A percentile compares a stretch with the other conserved stretches of the same genome.
phyloP scores from a whole-genome alignment of 768 basidiomycete genomes.

The Hygrophoropsis aurantiaca region DNA sequence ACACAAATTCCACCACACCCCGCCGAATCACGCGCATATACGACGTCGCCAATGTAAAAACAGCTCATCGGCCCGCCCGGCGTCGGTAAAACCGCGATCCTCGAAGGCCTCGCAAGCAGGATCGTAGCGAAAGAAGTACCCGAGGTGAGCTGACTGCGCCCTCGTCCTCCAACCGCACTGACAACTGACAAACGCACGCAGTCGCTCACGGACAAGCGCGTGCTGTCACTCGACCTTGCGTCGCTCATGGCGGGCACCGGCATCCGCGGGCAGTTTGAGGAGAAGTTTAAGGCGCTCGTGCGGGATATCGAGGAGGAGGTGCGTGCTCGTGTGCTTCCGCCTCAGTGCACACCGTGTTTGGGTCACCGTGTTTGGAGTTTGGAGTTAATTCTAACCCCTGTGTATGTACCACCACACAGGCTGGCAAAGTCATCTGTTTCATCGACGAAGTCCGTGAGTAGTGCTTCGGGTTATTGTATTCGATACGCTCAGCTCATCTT shows the following conservation, averaged over 20 bases:
- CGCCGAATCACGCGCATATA: background rate
- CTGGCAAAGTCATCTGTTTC: constrained; percentile 84
- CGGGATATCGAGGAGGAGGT: constrained; percentile 87
- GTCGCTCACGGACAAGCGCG: constrained; percentile 88
- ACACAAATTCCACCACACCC: too few species aligned
- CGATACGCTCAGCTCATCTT: background rate
- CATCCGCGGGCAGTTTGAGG: constrained; percentile 90
- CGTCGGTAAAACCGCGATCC: constrained; percentile 90
- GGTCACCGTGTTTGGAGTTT: too few species aligned
- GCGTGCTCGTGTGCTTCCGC: constrained; percentile 26
- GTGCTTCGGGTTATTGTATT: background rate
- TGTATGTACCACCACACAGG: constrained; percentile 30
- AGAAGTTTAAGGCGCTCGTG: constrained; percentile 89
- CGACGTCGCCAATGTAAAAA: background rate
- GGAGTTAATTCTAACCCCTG: constrained; percentile 16
- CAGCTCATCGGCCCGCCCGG: constrained; percentile 85
- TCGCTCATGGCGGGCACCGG: constrained; percentile 88
- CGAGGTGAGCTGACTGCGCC: constrained; percentile 52
- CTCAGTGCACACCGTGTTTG: constrained; percentile 23
- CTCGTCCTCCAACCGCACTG: background rate
- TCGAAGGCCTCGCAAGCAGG: constrained; percentile 85
- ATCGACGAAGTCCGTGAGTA: constrained; percentile 91
- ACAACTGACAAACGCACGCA: constrained; percentile 34
- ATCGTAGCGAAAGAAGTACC: constrained; percentile 90
- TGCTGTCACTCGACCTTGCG: constrained; percentile 82